These are phyloP conservation scores for Colletotrichum plurivorum DNA, from an alignment of 2,329 filamentous ascomycete species.

Conservation along the genomic window DNA sequence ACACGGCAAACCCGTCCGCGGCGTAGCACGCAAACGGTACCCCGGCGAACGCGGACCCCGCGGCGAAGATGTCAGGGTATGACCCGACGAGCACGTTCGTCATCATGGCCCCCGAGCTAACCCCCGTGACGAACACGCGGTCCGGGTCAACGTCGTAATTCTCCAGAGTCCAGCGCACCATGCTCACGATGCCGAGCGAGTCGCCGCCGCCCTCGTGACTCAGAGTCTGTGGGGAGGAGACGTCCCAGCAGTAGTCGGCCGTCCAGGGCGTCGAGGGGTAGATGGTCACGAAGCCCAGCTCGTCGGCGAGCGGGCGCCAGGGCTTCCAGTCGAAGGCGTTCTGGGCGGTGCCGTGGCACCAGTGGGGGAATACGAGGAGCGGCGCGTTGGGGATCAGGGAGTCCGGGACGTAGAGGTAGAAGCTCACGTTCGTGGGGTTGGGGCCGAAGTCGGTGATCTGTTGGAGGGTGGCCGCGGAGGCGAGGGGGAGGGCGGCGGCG, in stretches of 20 bases:
- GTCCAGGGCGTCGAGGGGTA: constrained; percentile 55
- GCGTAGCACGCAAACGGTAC: constrained; percentile 66
- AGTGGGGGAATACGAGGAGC: constrained; percentile 70
- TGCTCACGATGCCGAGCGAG: constrained; percentile 65
- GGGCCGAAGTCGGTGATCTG: constrained; percentile 51
- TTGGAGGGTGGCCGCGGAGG: constrained; percentile 33
- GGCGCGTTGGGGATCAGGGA: constrained; percentile 59
- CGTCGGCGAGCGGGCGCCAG: constrained; percentile 66
- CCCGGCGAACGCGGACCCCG: constrained; percentile 61
- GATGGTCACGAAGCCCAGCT: constrained; percentile 67
- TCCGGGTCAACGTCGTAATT: constrained; percentile 61
- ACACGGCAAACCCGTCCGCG: constrained; percentile 55
- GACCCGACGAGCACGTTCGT: constrained; percentile 65
- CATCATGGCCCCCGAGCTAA: constrained; percentile 70
- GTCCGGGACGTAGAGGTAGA: constrained; percentile 67
- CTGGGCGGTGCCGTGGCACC: constrained; percentile 68
- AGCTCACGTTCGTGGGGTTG: constrained; percentile 65
- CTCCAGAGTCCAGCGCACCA: constrained; percentile 64
- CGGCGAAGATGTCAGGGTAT: constrained; percentile 68
- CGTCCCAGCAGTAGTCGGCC: constrained; percentile 70
- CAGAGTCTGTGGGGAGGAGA: constrained; percentile 64
- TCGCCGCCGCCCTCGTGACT: constrained; percentile 66
- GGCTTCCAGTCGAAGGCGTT: constrained; percentile 64
- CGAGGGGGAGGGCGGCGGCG: constrained; percentile 21
- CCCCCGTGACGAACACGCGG: constrained; percentile 66